A percentile compares a stretch with the other conserved stretches of the same genome.
Conservation (phyloP, 1,284 basidiomycete genomes). For the Flammula alnicola region DNA sequence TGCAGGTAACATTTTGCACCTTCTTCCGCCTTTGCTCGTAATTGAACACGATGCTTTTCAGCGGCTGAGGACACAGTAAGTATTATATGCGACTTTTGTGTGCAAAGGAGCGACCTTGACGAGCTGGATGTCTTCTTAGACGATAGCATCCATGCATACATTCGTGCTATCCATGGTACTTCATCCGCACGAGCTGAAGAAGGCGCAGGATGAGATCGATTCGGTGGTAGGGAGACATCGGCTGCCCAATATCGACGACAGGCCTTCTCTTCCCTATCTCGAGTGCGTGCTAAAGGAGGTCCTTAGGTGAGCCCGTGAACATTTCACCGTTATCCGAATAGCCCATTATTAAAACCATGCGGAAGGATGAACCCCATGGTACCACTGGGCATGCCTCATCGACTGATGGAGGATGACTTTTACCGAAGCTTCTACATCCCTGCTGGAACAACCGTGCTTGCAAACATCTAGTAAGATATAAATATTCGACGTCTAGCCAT, state of each 20-base stretch:
- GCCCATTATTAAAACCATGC: slow-evolving; percentile 15
- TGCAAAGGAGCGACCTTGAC: background rate
- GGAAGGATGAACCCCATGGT: slow-evolving; percentile 47
- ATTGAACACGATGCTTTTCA: slow-evolving; percentile 29
- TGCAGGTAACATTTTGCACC: slow-evolving; percentile 39
- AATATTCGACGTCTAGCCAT: background rate
- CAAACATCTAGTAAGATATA: slow-evolving; percentile 52
- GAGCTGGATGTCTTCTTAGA: slow-evolving; percentile 37
- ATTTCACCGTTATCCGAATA: slow-evolving; percentile 8
- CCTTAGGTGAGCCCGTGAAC: slow-evolving; percentile 40
- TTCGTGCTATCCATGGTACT: slow-evolving; percentile 57
- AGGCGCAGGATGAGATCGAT: slow-evolving; percentile 60
- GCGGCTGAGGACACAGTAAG: slow-evolving; percentile 50
- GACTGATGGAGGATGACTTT: slow-evolving; percentile 50
- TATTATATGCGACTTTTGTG: background rate
- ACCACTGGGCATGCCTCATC: slow-evolving; percentile 55
- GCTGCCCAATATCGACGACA: slow-evolving; percentile 52
- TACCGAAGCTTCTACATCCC: slow-evolving; percentile 55
- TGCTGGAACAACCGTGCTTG: slow-evolving; percentile 47
- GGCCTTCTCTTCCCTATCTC: slow-evolving; percentile 57
- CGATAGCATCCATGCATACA: slow-evolving; percentile 45
- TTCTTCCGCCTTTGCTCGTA: slow-evolving; percentile 12
- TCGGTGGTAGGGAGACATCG: slow-evolving; percentile 47
- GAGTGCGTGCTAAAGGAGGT: slow-evolving; percentile 54
- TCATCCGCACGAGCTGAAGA: slow-evolving; percentile 52